Conservation (phyloP, 768 basidiomycete genomes). For the Phlegmacium glaucopus region DNA sequence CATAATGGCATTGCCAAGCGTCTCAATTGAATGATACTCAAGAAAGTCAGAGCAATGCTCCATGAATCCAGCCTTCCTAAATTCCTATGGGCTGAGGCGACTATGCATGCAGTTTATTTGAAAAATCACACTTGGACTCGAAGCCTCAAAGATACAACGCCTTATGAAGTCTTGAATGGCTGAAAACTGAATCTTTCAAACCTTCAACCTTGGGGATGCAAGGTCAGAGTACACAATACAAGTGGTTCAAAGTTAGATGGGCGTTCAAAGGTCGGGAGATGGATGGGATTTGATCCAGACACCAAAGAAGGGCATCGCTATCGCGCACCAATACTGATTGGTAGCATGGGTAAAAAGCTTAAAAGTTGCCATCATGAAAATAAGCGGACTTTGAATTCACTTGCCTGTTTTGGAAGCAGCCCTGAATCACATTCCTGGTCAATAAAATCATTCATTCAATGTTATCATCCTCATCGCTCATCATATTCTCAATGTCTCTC, state of each 20-base stretch:
- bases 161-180: slow-evolving; percentile 6
- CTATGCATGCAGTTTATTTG: slow-evolving; percentile 8
- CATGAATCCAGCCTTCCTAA: slow-evolving; percentile 22
- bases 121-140: slow-evolving; percentile 13
- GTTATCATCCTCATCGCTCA: no score
- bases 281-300: slow-evolving; percentile 32
- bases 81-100: slow-evolving; percentile 25
- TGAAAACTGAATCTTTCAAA: slow-evolving; percentile 13
- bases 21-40: slow-evolving; percentile 27
- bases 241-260: slow-evolving; percentile 23
- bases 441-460: no score
- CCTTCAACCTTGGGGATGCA: slow-evolving; percentile 10
- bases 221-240: slow-evolving; percentile 17
- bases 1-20: slow-evolving; percentile 38
- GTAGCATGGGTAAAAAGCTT: no score
- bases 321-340: no score
- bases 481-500: no score
- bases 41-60: slow-evolving; percentile 28
- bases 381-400: no score
- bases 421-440: no score
- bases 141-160: slow-evolving; percentile 8
- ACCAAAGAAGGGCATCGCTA: slow-evolving; percentile 24
- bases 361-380: no score
- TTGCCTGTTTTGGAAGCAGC: no score
- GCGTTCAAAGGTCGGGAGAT: slow-evolving; percentile 22